phyloP scores from a whole-genome alignment of 805 yeast genomes.

The Pichia paraexigua region DNA sequence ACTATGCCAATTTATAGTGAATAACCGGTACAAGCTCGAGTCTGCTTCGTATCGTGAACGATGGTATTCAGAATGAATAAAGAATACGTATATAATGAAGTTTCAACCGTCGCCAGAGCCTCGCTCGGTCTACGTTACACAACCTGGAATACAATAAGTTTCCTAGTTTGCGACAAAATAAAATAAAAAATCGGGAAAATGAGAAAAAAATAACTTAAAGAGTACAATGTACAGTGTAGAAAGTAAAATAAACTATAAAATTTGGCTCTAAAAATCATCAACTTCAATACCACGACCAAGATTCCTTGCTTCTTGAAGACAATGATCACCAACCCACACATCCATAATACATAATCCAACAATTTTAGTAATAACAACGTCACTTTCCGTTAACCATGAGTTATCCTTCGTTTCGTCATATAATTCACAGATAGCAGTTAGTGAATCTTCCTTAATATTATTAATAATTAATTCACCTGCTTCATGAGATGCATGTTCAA shows the following conservation, averaged over 20 bases:
- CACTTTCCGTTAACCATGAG: constrained; percentile 13
- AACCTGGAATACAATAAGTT: too few species aligned
- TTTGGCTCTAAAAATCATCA: constrained; percentile 21
- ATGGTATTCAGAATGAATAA: too few species aligned
- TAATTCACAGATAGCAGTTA: constrained; percentile 41
- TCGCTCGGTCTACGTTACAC: too few species aligned
- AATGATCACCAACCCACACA: constrained; percentile 39
- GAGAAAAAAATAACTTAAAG: not conserved
- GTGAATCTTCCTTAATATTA: constrained; percentile 29
- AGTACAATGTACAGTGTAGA: not conserved
- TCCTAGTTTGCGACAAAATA: too few species aligned
- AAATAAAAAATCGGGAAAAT: too few species aligned
- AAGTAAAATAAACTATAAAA: not conserved
- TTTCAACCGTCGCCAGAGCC: too few species aligned
- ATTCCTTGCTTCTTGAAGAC: constrained; percentile 28
- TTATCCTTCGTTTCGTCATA: constrained; percentile 11
- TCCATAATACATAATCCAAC: constrained; percentile 66
- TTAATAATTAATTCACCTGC: constrained; percentile 58
- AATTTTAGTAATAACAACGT: constrained; percentile 41
- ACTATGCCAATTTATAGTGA: too few species aligned
- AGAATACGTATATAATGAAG: too few species aligned
- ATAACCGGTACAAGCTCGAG: too few species aligned
- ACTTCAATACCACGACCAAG: constrained; percentile 25
- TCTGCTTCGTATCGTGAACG: too few species aligned
- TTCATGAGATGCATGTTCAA: constrained; percentile 46